Evolutionary conservation across 495 filamentous ascomycete genomes (phyloP).

Genomic region (Daldinia concentrica): DNA sequence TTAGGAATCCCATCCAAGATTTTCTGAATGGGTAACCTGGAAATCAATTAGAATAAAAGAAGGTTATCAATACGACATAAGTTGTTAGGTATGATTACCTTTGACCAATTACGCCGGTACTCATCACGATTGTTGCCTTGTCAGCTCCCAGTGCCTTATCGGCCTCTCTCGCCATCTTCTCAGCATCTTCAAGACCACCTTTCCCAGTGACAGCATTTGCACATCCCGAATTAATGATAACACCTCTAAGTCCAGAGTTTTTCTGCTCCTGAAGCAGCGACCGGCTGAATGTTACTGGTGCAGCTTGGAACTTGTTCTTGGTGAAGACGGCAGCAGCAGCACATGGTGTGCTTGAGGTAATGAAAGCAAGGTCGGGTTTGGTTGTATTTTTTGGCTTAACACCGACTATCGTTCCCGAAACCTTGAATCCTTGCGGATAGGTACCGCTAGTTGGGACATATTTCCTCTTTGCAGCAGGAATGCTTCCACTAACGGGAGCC

Average conservation of each 20-base stretch:
- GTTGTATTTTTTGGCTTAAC: conserved; percentile 92
- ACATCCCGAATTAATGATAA: conserved; percentile 95
- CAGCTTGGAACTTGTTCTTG: conserved; percentile 97
- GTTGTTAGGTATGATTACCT: conserved; percentile 58
- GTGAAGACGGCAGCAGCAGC: conserved; percentile 96
- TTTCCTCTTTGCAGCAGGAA: conserved; percentile 80
- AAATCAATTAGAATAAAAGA: conserved; percentile 13
- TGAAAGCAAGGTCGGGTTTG: conserved; percentile 87
- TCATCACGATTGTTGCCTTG: conserved; percentile 88
- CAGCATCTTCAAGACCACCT: conserved; percentile 88
- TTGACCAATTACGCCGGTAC: conserved; percentile 97
- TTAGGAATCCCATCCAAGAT: conserved; percentile 84
- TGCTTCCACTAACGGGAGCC: conserved; percentile 66
- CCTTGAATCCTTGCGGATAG: conserved; percentile 90
- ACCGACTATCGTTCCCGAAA: conserved; percentile 88
- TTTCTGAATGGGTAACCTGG: conserved; percentile 85
- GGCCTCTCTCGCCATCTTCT: conserved; percentile 79
- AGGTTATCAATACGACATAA: not conserved
- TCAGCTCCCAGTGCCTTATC: conserved; percentile 74
- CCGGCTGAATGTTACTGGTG: conserved; percentile 86
- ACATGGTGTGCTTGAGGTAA: conserved; percentile 87
- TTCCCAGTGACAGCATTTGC: conserved; percentile 98
- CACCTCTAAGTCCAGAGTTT: conserved; percentile 76
- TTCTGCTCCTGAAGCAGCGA: conserved; percentile 70
- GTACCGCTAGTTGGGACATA: conserved; percentile 86